Conservation (phyloP, 805 yeast species). For the Blastobotrys peoriensis region DNA sequence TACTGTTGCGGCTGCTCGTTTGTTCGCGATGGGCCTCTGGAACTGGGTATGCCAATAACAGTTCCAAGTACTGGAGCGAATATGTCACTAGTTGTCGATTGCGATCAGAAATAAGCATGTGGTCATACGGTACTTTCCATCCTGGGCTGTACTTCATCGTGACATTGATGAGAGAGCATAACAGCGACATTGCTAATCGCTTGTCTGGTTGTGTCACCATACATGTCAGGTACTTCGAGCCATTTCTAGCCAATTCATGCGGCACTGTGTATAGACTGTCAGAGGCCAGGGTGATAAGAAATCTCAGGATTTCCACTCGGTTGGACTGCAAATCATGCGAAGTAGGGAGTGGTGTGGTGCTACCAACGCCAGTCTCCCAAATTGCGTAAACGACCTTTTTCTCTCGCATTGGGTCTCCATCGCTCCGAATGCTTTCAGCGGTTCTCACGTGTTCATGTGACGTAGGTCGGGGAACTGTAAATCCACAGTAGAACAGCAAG, state of each 20-base stretch:
- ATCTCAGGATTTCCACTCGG: slow-evolving; percentile 59
- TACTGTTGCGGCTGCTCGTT: slow-evolving; percentile 1
- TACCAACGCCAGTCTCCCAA: slow-evolving; percentile 83
- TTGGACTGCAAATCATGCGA: slow-evolving; percentile 50
- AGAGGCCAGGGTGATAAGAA: slow-evolving; percentile 57
- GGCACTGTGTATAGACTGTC: slow-evolving; percentile 49
- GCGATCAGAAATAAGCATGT: slow-evolving; percentile 21
- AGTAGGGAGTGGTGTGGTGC: slow-evolving; percentile 27
- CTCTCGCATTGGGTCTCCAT: slow-evolving; percentile 4
- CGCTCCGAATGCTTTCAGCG: background rate
- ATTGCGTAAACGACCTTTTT: slow-evolving; percentile 37
- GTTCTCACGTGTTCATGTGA: background rate
- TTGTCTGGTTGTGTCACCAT: slow-evolving; percentile 45
- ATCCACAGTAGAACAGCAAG: slow-evolving; percentile 51
- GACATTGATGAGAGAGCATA: slow-evolving; percentile 67
- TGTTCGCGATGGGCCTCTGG: slow-evolving; percentile 34
- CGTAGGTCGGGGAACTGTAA: slow-evolving; percentile 39
- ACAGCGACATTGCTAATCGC: slow-evolving; percentile 41
- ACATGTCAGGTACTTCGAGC: slow-evolving; percentile 58
- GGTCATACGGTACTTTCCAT: slow-evolving; percentile 31
- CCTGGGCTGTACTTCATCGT: slow-evolving; percentile 35
- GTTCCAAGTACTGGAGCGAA: slow-evolving; percentile 55
- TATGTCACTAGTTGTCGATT: slow-evolving; percentile 40
- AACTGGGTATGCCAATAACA: slow-evolving; percentile 57
- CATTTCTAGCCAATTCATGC: slow-evolving; percentile 39